A percentile compares a stretch with the other conserved stretches of the same genome.
phyloP scores from a whole-genome alignment of 768 basidiomycete genomes.

The Mycena alexandri region DNA sequence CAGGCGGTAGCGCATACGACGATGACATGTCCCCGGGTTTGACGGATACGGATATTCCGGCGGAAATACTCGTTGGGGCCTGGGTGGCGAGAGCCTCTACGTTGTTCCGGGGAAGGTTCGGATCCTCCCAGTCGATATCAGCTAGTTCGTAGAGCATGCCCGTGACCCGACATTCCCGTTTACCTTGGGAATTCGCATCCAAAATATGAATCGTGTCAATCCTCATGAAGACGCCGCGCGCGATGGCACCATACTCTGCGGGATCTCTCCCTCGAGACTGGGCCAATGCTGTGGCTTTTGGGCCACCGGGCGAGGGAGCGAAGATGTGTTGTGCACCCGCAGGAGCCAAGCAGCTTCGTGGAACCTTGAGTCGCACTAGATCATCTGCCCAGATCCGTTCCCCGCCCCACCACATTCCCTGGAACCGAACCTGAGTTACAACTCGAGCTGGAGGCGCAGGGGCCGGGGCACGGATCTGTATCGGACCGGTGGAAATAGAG shows the following conservation, averaged over 20 bases:
- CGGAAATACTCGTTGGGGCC: constrained; percentile 5
- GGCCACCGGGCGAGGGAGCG: constrained; percentile 73
- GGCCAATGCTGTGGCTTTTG: constrained; percentile 45
- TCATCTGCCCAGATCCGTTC: constrained; percentile 92
- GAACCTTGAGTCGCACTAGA: constrained; percentile 81
- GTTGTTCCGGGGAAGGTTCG: constrained; percentile 30
- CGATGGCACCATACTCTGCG: constrained; percentile 62
- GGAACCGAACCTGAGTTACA: constrained; percentile 70
- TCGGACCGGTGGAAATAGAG: constrained; percentile 39
- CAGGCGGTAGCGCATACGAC: constrained; percentile 61
- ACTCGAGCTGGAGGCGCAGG: constrained; percentile 42
- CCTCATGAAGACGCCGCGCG: constrained; percentile 79
- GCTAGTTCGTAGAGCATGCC: constrained; percentile 86
- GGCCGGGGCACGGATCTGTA: constrained; percentile 2
- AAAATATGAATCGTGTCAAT: constrained; percentile 75
- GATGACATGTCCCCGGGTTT: constrained; percentile 25
- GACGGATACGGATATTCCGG: background rate
- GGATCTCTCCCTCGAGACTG: constrained; percentile 41
- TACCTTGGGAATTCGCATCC: constrained; percentile 52
- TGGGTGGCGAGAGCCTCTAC: constrained; percentile 7
- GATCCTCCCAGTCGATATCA: constrained; percentile 77
- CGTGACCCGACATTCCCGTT: constrained; percentile 74
- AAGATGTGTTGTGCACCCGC: constrained; percentile 70
- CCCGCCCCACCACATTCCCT: constrained; percentile 91
- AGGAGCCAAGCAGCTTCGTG: constrained; percentile 76